Percentiles rank a stretch among this genome's conserved stretches.
These are phyloP conservation scores for Chlorella variabilis DNA, from an alignment of 163 green algal species.

Conservation along the genomic window DNA sequence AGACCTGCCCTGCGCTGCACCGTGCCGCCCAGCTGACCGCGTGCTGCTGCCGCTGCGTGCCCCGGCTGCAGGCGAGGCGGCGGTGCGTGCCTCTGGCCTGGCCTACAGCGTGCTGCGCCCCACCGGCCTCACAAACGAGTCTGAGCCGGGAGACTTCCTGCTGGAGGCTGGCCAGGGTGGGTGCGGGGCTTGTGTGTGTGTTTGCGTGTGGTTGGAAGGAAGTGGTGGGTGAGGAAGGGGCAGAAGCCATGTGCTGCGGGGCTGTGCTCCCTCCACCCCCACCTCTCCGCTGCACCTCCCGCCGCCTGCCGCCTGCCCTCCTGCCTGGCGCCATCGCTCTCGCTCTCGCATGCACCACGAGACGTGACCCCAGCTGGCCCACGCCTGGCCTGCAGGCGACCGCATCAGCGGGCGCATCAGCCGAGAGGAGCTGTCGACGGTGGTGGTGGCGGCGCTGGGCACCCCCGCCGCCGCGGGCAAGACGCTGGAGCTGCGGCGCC, in stretches of 20 bases:
- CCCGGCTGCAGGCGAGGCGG: constrained; percentile 56
- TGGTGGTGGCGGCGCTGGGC: constrained; percentile 55
- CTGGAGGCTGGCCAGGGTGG: constrained; percentile 71
- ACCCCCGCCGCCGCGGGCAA: constrained; percentile 71
- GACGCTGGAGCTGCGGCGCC: constrained; percentile 84
- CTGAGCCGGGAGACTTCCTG: constrained; percentile 60
- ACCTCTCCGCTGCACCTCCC: not conserved
- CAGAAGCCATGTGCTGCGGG: no score
- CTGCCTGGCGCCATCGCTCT: no score
- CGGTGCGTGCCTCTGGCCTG: constrained; percentile 63
- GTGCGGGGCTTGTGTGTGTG: not conserved
- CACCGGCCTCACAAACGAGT: constrained; percentile 62
- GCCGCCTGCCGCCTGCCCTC: no score
- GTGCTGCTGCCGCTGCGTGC: no score
- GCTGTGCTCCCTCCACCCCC: not conserved
- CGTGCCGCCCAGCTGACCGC: no score
- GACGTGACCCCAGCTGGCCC: no score
- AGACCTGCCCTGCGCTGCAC: not conserved
- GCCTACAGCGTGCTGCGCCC: constrained; percentile 82
- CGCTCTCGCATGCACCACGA: no score
- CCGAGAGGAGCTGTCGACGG: constrained; percentile 73
- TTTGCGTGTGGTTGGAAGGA: not conserved
- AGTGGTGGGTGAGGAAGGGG: no score
- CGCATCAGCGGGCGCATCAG: constrained; percentile 73
- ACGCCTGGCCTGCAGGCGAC: constrained; percentile 73